Conservation (phyloP, 345 rosid genomes). For the Eucalyptus tenuipes region DNA sequence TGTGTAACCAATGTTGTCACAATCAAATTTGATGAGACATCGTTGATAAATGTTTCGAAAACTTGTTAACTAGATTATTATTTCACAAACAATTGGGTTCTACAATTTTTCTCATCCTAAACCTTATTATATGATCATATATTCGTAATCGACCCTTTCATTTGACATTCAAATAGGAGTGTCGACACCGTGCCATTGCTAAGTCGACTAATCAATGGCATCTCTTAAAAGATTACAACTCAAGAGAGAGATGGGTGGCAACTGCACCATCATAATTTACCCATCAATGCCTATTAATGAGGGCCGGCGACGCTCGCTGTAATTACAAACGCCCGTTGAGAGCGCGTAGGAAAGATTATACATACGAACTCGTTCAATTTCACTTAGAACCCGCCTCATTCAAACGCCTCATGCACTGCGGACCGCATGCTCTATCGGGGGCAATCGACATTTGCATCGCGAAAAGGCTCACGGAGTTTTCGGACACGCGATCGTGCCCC, state of each 20-base stretch:
- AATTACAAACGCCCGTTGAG: background rate
- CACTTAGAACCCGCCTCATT: background rate
- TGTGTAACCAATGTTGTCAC: background rate
- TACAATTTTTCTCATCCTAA: no score
- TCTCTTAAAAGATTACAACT: background rate
- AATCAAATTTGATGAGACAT: background rate
- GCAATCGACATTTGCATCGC: background rate
- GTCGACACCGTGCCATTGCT: accelerated
- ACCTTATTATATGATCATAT: background rate
- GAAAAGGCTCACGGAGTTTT: background rate
- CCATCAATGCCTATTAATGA: accelerated
- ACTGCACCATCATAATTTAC: background rate
- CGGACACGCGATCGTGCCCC: background rate
- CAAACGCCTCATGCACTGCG: background rate
- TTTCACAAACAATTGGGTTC: no score
- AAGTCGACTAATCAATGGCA: background rate
- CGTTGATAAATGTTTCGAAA: background rate
- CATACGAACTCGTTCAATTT: background rate
- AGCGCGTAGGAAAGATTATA: background rate
- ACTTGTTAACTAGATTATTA: background rate
- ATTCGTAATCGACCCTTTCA: accelerated
- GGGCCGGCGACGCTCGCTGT: background rate
- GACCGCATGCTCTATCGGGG: background rate
- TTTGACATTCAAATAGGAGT: background rate
- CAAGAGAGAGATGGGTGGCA: background rate